Evolutionary conservation across 345 rosid species (phyloP), one percentile per base, ranked within the genome.

Genomic region (Abelmoschus esculentus): DNA sequence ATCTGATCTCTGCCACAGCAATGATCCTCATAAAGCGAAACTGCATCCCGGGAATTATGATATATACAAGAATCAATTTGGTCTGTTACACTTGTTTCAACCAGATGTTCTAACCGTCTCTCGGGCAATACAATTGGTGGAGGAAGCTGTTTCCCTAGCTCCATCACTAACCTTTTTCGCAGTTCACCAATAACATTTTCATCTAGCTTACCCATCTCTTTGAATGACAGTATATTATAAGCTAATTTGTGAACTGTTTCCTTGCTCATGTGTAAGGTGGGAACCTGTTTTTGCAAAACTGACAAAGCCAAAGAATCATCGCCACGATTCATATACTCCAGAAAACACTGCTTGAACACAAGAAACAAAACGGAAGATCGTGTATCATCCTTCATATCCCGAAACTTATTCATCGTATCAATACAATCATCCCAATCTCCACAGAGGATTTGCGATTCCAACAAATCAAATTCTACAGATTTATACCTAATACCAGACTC

Each of bases 391-490:
- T 18, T 75, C 63, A 77, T 53, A 65, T 77, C 89, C 36, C 65
- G 72, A 15, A 83, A 69, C 17, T 75, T 71, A 73, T 74, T 83
- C 4, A 93, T 63, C 0, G 80, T 79, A 38, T 74, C 73, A 28
- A 90, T 38, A 75, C 86, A 93, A 61, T 75, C 77, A 71, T 88
- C 87, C 96, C 96, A 93, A 55, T 85, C 73, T 9, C 97, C 97
- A 54, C 71, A 70, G 53, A 85, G 80, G 70, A 86, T 81, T 77
- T 84, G 88, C 26, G 76, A 78, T 76, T 89, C 96, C 68, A 90
- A 80, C 83, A 76, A 42, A 61, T 80, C 83, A 66, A 81, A 75
- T 47, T 84, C 84, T 18, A 56, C 32, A 2, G 91, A 82, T 70
- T 84, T 86, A 74, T 68, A 81, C 5, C 71, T 74, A 66, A 89